Evolutionary conservation across 208 protist species (phyloP).

Genomic region (Trypanosoma rangeli): DNA sequence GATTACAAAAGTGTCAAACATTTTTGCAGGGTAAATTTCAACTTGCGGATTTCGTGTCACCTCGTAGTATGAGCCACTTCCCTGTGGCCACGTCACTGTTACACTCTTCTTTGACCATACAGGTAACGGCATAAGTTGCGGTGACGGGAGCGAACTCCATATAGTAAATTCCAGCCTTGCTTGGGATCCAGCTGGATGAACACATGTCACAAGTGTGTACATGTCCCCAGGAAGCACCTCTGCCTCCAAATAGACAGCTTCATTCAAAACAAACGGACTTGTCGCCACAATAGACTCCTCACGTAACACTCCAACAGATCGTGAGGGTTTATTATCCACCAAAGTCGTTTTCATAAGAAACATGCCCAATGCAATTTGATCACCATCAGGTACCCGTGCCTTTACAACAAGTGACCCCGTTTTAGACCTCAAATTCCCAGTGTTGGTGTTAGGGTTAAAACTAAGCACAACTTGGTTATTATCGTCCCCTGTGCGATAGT

Average conservation of each 20-base stretch:
- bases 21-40: constrained; percentile 56
- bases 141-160: constrained; percentile 56
- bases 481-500: constrained; percentile 56
- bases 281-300: constrained; percentile 35
- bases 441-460: constrained; percentile 13
- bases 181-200: constrained; percentile 36
- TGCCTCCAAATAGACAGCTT: constrained; percentile 46
- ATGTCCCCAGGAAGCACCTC: constrained; percentile 25
- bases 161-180: constrained; percentile 52
- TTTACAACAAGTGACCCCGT: constrained; percentile 23
- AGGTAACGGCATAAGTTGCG: constrained; percentile 42
- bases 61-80: constrained; percentile 76
- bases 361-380: constrained; percentile 21
- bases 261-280: constrained; percentile 39
- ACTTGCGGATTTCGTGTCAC: constrained; percentile 75
- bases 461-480: constrained; percentile 52
- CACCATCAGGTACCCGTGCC: constrained; percentile 19
- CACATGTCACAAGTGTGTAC: constrained; percentile 63
- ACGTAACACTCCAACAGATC: constrained; percentile 37
- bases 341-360: constrained; percentile 34
- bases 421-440: constrained; percentile 6
- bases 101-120: constrained; percentile 57
- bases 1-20: constrained; percentile 57
- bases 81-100: constrained; percentile 41
- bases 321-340: constrained; percentile 13